phyloP scores from a whole-genome alignment of 495 filamentous ascomycete genomes.

The Neurospora sp. region DNA sequence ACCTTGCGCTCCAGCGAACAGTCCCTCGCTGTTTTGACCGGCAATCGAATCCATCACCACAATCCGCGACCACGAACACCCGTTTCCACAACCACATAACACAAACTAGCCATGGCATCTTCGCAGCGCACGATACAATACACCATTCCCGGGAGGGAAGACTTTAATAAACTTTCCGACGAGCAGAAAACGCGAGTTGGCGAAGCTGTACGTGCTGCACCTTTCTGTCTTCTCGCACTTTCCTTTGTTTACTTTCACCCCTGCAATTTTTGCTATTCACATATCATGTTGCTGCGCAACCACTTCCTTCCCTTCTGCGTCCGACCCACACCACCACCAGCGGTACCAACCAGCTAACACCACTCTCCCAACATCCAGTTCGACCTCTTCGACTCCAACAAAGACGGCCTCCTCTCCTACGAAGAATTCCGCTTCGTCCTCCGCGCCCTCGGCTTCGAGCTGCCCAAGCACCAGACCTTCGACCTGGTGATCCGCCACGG shows the following conservation, averaged over 20 bases:
- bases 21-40: neutral
- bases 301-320: neutral
- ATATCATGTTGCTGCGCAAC: neutral
- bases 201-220: slow-evolving; percentile 17
- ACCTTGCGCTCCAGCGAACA: neutral
- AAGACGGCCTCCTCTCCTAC: slow-evolving; percentile 89
- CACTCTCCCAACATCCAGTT: slow-evolving; percentile 47
- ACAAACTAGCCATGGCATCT: slow-evolving; percentile 15
- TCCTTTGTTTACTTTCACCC: neutral
- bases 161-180: slow-evolving; percentile 25
- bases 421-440: slow-evolving; percentile 97
- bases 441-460: slow-evolving; percentile 84
- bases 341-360: neutral
- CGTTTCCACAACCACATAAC: neutral
- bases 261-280: neutral
- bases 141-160: slow-evolving; percentile 22
- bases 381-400: slow-evolving; percentile 93
- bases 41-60: neutral
- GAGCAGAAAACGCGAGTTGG: slow-evolving; percentile 25
- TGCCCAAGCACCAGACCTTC: slow-evolving; percentile 28
- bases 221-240: neutral
- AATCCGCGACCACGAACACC: slow-evolving; percentile 1
- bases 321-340: neutral
- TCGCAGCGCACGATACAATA: slow-evolving; percentile 22
- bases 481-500: slow-evolving; percentile 25